A percentile compares a stretch with the other conserved stretches of the same genome.
Conservation (phyloP, 2,329 filamentous ascomycete genomes). For the Ophiosphaerella korrae region DNA sequence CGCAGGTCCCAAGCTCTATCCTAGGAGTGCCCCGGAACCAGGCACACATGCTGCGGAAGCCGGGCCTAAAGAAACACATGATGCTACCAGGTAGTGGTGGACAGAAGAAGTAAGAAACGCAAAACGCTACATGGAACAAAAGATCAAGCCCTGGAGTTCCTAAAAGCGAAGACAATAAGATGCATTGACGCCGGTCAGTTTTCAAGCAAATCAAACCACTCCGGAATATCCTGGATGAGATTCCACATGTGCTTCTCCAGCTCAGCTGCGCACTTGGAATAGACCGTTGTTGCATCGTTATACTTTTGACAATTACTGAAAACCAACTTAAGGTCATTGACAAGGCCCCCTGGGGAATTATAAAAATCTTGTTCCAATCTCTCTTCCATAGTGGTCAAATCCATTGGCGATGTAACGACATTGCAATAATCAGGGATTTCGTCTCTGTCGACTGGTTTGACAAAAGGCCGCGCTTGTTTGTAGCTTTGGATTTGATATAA, state of each 20-base stretch:
- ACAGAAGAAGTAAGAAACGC: too few relatives aligned
- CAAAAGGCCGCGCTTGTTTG: constrained; percentile 89
- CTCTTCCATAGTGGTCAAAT: constrained; percentile 89
- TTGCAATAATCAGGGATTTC: constrained; percentile 98
- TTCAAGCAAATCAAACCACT: constrained; percentile 77
- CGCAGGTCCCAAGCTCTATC: too few relatives aligned
- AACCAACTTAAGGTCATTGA: constrained; percentile 82
- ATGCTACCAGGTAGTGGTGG: too few relatives aligned
- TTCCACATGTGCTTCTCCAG: constrained; percentile 94
- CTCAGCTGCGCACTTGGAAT: constrained; percentile 92
- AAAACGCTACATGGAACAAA: too few relatives aligned
- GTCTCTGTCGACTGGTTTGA: constrained; percentile 88
- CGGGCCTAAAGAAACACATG: too few relatives aligned
- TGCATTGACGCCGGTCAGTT: background rate
- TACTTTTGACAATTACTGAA: constrained; percentile 95
- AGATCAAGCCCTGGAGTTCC: too few relatives aligned
- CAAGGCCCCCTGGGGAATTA: constrained; percentile 87
- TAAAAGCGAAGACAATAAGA: too few relatives aligned
- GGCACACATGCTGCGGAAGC: too few relatives aligned
- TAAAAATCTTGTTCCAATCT: constrained; percentile 94
- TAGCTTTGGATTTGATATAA: constrained; percentile 95
- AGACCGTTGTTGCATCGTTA: constrained; percentile 92
- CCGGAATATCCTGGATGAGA: constrained; percentile 86
- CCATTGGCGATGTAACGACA: constrained; percentile 96
- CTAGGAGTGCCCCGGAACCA: too few relatives aligned